Conservation (phyloP, 805 yeast species). For the Candida glaebosa region DNA sequence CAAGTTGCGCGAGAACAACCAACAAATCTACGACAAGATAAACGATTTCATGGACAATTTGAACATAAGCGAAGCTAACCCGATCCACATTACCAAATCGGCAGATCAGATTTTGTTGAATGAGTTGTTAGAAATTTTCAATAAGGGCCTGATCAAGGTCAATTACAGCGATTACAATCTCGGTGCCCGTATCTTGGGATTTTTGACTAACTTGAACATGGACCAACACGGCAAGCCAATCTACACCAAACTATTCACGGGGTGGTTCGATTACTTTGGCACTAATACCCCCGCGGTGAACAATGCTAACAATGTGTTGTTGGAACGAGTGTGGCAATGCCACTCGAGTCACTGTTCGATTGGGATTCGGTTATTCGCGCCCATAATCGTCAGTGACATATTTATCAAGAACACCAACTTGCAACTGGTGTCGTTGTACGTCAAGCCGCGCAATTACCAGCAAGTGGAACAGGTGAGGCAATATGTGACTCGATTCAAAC, state of each 20-base stretch:
- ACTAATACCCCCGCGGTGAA: constrained; percentile 19
- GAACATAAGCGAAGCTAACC: constrained; percentile 11
- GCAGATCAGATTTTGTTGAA: constrained; percentile 24
- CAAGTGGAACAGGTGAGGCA: constrained; percentile 16
- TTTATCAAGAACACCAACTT: constrained; percentile 17
- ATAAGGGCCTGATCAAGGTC: constrained; percentile 29
- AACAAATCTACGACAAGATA: constrained; percentile 19
- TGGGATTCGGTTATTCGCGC: constrained; percentile 31
- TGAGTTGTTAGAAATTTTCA: constrained; percentile 22
- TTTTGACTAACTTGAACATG: constrained; percentile 24
- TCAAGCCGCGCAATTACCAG: constrained; percentile 24
- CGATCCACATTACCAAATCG: constrained; percentile 9
- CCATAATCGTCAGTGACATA: constrained; percentile 35
- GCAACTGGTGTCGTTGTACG: constrained; percentile 21
- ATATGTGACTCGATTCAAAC: constrained; percentile 16
- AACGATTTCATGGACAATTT: constrained; percentile 24
- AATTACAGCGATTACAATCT: constrained; percentile 39
- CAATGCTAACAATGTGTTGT: constrained; percentile 37
- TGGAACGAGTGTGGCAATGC: constrained; percentile 35
- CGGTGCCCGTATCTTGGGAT: constrained; percentile 40
- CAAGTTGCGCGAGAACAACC: constrained; percentile 21
- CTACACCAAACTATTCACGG: constrained; percentile 26
- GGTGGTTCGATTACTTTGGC: constrained; percentile 38
- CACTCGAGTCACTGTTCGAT: constrained; percentile 24
- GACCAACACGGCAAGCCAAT: constrained; percentile 18